These are phyloP conservation scores for Cutaneotrichosporon mucoides DNA, from an alignment of 1,284 basidiomycete genomes.

Conservation along the genomic window DNA sequence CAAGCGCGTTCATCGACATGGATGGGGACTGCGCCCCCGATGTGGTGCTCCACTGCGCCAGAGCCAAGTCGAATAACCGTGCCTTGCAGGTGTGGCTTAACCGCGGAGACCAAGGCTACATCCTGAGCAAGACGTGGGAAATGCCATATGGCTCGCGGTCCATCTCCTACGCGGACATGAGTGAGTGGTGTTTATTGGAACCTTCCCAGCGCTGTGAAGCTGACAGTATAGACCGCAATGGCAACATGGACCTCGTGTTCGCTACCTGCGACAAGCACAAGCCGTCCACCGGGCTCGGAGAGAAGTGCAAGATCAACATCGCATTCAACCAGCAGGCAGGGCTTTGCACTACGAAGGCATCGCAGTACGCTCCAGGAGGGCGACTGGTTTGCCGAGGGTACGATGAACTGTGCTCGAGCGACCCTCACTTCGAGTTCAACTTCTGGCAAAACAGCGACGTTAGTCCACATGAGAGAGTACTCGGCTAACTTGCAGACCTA, in stretches of 20 bases:
- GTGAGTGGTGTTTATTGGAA: conserved; percentile 51
- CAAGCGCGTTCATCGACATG: conserved; percentile 90
- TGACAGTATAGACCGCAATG: conserved; percentile 70
- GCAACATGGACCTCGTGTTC: conserved; percentile 93
- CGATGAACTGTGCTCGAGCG: conserved; percentile 73
- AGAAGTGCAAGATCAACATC: conserved; percentile 78
- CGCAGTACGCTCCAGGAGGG: conserved; percentile 20
- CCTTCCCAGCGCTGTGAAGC: too few relatives aligned
- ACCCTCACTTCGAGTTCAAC: conserved; percentile 75
- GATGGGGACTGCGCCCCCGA: conserved; percentile 87
- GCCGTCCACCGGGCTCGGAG: conserved; percentile 62
- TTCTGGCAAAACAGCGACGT: conserved; percentile 61
- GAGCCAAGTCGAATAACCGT: conserved; percentile 8
- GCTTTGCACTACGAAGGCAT: conserved; percentile 57
- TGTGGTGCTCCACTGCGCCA: conserved; percentile 80
- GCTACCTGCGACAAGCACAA: conserved; percentile 73
- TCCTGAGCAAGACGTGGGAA: conserved; percentile 61
- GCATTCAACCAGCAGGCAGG: conserved; percentile 90
- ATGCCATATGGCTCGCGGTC: conserved; percentile 75
- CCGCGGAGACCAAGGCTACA: conserved; percentile 68
- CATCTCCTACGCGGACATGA: conserved; percentile 87
- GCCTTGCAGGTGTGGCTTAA: conserved; percentile 9
- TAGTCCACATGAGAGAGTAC: conserved; percentile 27
- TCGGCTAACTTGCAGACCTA: conserved; percentile 55
- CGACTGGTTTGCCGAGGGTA: conserved; percentile 63